phyloP scores from a whole-genome alignment of 2,329 filamentous ascomycete genomes.

The Immersiporthe knoxdaviesiana region DNA sequence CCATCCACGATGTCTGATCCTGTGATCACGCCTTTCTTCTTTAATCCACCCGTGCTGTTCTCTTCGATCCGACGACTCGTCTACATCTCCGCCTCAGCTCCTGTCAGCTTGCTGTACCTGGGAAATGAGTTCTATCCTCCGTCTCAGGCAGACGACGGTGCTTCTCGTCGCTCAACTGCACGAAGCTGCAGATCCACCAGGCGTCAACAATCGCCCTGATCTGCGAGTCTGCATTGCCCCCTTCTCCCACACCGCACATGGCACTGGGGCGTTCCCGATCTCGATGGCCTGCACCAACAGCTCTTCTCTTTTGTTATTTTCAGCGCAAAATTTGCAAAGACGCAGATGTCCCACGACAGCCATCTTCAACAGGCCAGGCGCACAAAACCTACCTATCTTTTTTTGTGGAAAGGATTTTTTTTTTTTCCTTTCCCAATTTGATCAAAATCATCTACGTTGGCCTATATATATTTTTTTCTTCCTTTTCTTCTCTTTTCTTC shows the following conservation, averaged over 20 bases:
- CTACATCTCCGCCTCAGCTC: neutral
- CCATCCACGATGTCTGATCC: constrained; percentile 27
- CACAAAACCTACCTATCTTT: neutral
- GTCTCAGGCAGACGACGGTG: neutral
- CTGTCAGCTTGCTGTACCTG: too few species aligned
- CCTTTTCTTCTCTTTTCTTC: neutral
- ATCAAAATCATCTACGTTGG: neutral
- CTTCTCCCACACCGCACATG: neutral
- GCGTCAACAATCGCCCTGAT: neutral
- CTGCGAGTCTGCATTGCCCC: neutral
- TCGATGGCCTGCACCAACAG: constrained; percentile 3
- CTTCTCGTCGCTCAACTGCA: neutral
- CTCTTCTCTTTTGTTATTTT: constrained; percentile 6
- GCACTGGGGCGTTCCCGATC: neutral
- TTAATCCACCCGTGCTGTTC: neutral
- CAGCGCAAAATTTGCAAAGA: constrained; percentile 15
- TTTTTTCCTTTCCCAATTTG: neutral
- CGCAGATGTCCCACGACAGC: constrained; percentile 16
- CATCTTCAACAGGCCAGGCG: constrained; percentile 9
- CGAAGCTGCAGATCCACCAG: neutral
- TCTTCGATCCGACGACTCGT: constrained; percentile 15
- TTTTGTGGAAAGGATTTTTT: neutral
- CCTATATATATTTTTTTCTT: neutral
- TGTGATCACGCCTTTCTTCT: constrained; percentile 18
- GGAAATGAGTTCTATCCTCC: neutral